A percentile compares a stretch with the other conserved stretches of the same genome.
phyloP scores from a whole-genome alignment of 1,284 basidiomycete genomes.

The Apiotrichum domesticum region DNA sequence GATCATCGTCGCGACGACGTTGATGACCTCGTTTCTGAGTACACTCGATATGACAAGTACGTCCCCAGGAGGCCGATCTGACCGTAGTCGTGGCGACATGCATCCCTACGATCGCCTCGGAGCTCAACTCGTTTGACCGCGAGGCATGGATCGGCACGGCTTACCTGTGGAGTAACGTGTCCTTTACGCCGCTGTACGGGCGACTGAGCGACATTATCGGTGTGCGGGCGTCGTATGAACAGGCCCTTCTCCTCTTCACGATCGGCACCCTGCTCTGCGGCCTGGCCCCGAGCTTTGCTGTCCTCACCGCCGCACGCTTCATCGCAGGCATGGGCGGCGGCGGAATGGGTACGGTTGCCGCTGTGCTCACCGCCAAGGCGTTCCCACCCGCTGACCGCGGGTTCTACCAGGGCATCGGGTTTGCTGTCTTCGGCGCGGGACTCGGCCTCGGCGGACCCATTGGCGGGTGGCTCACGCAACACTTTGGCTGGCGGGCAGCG shows the following conservation, averaged over 20 bases:
- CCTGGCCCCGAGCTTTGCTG: constrained; percentile 72
- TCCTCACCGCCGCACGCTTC: constrained; percentile 67
- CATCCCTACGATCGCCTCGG: constrained; percentile 26
- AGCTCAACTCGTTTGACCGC: constrained; percentile 23
- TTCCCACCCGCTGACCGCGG: constrained; percentile 75
- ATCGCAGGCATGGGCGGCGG: constrained; percentile 79
- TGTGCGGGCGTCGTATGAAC: constrained; percentile 62
- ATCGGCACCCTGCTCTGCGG: constrained; percentile 75
- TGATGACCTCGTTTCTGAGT: constrained; percentile 23
- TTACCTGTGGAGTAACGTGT: constrained; percentile 44
- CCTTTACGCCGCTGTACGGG: constrained; percentile 83
- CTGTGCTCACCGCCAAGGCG: constrained; percentile 41
- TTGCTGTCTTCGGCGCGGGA: constrained; percentile 53
- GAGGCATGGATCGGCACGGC: constrained; percentile 33
- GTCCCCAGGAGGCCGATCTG: not conserved
- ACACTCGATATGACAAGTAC: constrained; percentile 27
- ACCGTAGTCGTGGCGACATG: constrained; percentile 28
- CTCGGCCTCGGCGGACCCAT: constrained; percentile 53
- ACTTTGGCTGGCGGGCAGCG: constrained; percentile 61
- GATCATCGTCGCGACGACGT: constrained; percentile 20
- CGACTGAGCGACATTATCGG: constrained; percentile 80
- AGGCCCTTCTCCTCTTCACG: constrained; percentile 71
- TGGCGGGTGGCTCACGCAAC: constrained; percentile 78
- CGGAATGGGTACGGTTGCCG: constrained; percentile 30
- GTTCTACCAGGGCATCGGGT: constrained; percentile 81